These are phyloP conservation scores for Globisporangium okanoganense DNA, from an alignment of 352 stramenopile species.

Conservation along the genomic window DNA sequence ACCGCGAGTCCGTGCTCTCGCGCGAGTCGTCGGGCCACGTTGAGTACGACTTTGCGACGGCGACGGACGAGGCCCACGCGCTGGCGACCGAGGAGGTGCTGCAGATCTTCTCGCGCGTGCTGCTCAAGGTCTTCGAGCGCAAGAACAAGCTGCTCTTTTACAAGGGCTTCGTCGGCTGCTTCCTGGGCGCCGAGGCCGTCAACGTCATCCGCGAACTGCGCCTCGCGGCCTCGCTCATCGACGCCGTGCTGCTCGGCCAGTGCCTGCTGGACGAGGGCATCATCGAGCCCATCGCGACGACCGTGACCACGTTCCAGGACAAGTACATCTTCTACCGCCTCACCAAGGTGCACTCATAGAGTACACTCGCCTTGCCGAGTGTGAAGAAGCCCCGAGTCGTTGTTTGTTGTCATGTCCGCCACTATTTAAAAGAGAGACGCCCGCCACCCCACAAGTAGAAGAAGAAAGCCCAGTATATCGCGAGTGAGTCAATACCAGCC, in stretches of 20 bases:
- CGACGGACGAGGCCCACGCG: constrained; percentile 75
- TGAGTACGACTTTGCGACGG: constrained; percentile 73
- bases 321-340: constrained; percentile 87
- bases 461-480: no score
- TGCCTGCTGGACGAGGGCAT: constrained; percentile 72
- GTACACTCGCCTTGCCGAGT: neutral
- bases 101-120: constrained; percentile 52
- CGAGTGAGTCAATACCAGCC: no score
- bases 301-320: constrained; percentile 76
- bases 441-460: no score
- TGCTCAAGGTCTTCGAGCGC: constrained; percentile 81
- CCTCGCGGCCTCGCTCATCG: constrained; percentile 63
- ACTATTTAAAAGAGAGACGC: neutral
- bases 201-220: constrained; percentile 78
- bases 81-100: constrained; percentile 80
- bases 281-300: constrained; percentile 72
- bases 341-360: constrained; percentile 40
- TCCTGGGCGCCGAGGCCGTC: constrained; percentile 80
- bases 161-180: constrained; percentile 81
- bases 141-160: constrained; percentile 89
- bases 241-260: constrained; percentile 81
- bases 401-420: neutral
- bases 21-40: constrained; percentile 48
- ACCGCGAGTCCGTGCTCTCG: constrained; percentile 70
- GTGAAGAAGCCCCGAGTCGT: neutral